Evolutionary conservation across 129 eudicot genomes (phyloP), one percentile per base, ranked within the genome.

Genomic region (Deinandra increscens): DNA sequence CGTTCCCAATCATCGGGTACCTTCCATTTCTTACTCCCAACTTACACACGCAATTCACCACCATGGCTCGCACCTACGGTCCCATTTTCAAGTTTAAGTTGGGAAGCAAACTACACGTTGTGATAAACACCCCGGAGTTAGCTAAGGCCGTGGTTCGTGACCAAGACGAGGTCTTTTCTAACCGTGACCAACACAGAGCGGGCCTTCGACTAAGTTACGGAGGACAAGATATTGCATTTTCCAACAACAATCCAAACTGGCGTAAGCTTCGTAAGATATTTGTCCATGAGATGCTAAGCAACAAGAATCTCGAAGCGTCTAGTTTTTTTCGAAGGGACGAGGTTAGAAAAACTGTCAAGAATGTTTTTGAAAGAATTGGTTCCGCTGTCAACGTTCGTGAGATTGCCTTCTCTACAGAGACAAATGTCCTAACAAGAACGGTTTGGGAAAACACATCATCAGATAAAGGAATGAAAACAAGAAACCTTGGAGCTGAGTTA

Each of bases 11-110:
- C 8, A 4, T 63, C 6, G 68, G 68, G 15, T 38, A 63, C 68
- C 31, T 63, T 63, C 68, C 68, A 2, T 36, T 38, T 38, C 49
- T 38, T 63, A 19, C 11, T 19, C 33, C 29, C 0, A 22, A 60
- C 7, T 0, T 60, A 14, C 66, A 60, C 45, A 60, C 7, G 9
- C 45, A 60, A 7, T 34, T 63, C 31, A 9, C 48, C 49, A 38
- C 9, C 29, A 36, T 63, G 68, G 68, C 68, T 38, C 68, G 18
- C 7, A 17, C 33, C 33, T 63, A 63, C 43, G 68, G 68, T 1
- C 68, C 68, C 14, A 46, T 63, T 11, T 63, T 63, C 65, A 60
- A 60, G 65, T 33, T 60, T 4, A 37, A 6, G 20, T 33, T 60
- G 9, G 63, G 63, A 56, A 9, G 39, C 63, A 56, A 56, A 26